Percentiles rank a stretch among this genome's conserved stretches.
These are phyloP conservation scores for Artomyces pyxidatus DNA, from an alignment of 768 basidiomycete genomes.

Conservation along the genomic window DNA sequence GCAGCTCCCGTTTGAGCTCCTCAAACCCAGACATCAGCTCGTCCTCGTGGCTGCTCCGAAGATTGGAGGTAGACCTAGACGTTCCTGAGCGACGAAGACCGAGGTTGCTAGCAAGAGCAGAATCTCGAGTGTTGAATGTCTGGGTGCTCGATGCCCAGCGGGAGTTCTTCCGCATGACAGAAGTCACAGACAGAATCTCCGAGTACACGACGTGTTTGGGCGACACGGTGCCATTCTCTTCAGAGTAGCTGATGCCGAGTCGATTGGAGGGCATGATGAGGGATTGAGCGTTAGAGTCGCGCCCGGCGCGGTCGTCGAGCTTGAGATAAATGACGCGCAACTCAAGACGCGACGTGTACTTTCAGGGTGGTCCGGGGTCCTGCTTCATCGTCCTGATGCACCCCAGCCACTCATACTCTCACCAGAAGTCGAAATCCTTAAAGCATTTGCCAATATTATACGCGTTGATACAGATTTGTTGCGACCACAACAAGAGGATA, in stretches of 20 bases:
- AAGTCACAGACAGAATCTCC: constrained; percentile 87
- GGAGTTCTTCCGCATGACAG: constrained; percentile 95
- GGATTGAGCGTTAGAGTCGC: not conserved
- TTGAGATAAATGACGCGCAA: no score
- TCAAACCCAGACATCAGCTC: constrained; percentile 89
- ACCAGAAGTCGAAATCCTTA: no score
- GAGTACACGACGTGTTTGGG: constrained; percentile 76
- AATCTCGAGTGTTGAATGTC: constrained; percentile 50
- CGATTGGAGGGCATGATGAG: constrained; percentile 3
- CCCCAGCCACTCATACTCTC: no score
- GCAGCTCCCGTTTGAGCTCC: constrained; percentile 68
- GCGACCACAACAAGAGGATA: no score
- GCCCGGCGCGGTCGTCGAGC: no score
- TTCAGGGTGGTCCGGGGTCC: not conserved
- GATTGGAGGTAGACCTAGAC: constrained; percentile 30
- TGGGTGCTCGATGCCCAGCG: constrained; percentile 82
- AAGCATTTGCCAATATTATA: no score
- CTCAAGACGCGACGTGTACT: not conserved
- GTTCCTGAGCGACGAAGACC: constrained; percentile 60
- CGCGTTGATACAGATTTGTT: no score
- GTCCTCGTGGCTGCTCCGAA: constrained; percentile 57
- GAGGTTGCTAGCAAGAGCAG: constrained; percentile 63
- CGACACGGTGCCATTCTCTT: constrained; percentile 29
- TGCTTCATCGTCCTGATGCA: no score
- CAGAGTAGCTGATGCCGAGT: not conserved